Conservation (phyloP, 805 yeast genomes). For the Kuraishia borneana region DNA sequence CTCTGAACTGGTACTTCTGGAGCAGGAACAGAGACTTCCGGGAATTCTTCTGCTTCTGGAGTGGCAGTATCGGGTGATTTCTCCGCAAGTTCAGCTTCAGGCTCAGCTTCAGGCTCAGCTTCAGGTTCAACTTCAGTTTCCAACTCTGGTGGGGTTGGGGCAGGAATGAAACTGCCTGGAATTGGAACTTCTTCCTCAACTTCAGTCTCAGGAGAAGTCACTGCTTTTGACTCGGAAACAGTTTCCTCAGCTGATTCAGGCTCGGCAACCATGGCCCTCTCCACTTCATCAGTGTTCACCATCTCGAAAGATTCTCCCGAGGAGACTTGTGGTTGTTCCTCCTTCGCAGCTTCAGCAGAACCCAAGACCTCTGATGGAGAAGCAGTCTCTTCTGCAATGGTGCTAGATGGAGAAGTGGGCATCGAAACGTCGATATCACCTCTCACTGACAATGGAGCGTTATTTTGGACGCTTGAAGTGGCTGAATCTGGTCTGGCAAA, state of each 20-base stretch:
- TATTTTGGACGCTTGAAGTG: constrained; percentile 85
- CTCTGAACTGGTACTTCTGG: neutral
- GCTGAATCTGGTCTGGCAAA: constrained; percentile 62
- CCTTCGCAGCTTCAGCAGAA: neutral
- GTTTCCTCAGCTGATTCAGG: neutral
- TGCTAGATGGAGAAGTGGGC: constrained; percentile 25
- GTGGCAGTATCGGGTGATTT: constrained; percentile 1
- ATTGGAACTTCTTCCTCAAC: constrained; percentile 1
- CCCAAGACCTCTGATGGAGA: constrained; percentile 13
- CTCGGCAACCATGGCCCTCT: neutral
- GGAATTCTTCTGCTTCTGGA: constrained; percentile 6
- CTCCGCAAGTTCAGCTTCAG: constrained; percentile 1
- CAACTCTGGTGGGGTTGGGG: constrained; percentile 1
- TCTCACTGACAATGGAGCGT: constrained; percentile 83
- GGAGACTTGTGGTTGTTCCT: constrained; percentile 1
- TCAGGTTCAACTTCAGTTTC: neutral
- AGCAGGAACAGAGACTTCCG: neutral
- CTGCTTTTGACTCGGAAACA: neutral
- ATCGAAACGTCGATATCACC: constrained; percentile 48
- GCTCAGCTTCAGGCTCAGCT: neutral
- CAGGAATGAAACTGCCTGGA: constrained; percentile 7
- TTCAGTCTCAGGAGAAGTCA: neutral
- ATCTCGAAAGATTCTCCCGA: constrained; percentile 40
- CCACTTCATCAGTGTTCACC: constrained; percentile 35
- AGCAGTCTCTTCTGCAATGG: constrained; percentile 18